Conservation (phyloP, 495 filamentous ascomycete species). For the Aspergillus baeticus region DNA sequence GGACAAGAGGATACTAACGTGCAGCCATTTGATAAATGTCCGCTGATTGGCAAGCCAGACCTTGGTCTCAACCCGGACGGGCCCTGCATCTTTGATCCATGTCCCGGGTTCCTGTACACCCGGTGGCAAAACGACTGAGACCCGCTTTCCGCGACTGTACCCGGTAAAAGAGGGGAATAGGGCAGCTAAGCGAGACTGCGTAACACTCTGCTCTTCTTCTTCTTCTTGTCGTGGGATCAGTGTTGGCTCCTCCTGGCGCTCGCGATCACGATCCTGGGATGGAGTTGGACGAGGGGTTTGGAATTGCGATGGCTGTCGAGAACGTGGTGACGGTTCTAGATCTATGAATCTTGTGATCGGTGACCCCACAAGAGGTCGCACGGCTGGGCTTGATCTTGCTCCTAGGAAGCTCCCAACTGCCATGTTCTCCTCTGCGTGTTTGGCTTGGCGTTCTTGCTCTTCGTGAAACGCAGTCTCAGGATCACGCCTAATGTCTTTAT, state of each 20-base stretch:
- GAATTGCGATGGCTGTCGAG: conserved; percentile 26
- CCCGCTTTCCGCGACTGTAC: conserved; percentile 58
- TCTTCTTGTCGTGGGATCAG: conserved; percentile 18
- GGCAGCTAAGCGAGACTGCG: conserved; percentile 46
- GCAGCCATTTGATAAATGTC: conserved; percentile 97
- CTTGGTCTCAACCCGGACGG: conserved; percentile 89
- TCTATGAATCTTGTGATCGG: conserved; percentile 42
- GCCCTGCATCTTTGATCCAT: conserved; percentile 92
- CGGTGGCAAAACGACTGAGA: conserved; percentile 59
- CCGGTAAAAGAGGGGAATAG: conserved; percentile 75
- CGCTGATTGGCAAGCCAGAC: conserved; percentile 98
- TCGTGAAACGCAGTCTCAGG: conserved; percentile 88
- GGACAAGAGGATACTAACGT: conserved; percentile 83
- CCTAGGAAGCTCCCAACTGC: conserved; percentile 83
- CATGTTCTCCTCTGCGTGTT: conserved; percentile 79
- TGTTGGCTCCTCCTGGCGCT: conserved; percentile 12
- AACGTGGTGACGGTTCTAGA: conserved; percentile 19
- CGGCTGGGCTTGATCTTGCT: conserved; percentile 46
- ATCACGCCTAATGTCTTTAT: conserved; percentile 89
- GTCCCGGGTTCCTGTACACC: conserved; percentile 79
- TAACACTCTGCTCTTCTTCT: conserved; percentile 10
- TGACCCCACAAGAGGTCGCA: conserved; percentile 53
- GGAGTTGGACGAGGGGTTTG: conserved; percentile 21
- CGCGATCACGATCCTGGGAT: conserved; percentile 6
- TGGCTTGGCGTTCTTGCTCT: conserved; percentile 77